Percentiles rank a stretch among this genome's conserved stretches.
Evolutionary conservation across 1,139 yeast genomes (phyloP).

Genomic region (Candida mesenterica): DNA sequence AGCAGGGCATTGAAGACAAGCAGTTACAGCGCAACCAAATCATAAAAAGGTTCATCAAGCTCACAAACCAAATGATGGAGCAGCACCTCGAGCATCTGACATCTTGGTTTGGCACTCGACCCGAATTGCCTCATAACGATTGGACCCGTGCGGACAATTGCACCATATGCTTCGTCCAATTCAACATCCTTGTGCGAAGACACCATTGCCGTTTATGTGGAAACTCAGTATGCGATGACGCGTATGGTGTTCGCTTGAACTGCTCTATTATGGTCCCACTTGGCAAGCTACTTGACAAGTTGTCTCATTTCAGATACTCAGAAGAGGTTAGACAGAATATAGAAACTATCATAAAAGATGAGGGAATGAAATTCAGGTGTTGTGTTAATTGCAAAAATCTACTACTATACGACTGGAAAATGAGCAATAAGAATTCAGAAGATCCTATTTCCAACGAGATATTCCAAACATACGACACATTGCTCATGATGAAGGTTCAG

Average conservation of each 20-base stretch:
- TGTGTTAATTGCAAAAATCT: slow-evolving; percentile 69
- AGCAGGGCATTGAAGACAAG: slow-evolving; percentile 35
- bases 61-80: slow-evolving; percentile 26
- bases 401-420: slow-evolving; percentile 56
- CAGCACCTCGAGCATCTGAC: slow-evolving; percentile 19
- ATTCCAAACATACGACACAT: slow-evolving; percentile 30
- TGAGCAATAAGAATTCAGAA: slow-evolving; percentile 32
- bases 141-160: slow-evolving; percentile 69
- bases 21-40: slow-evolving; percentile 55
- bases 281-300: slow-evolving; percentile 41
- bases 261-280: slow-evolving; percentile 79
- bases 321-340: slow-evolving; percentile 21
- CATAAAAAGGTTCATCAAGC: slow-evolving; percentile 60
- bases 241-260: slow-evolving; percentile 28
- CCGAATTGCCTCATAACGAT: slow-evolving; percentile 19
- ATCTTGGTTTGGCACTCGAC: slow-evolving; percentile 11
- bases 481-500: slow-evolving; percentile 34
- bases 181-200: slow-evolving; percentile 62
- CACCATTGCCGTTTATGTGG: slow-evolving; percentile 94
- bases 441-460: slow-evolving; percentile 14
- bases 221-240: slow-evolving; percentile 71
- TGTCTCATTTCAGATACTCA: slow-evolving; percentile 39
- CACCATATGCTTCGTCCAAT: slow-evolving; percentile 58
- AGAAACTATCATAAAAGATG: slow-evolving; percentile 14
- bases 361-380: slow-evolving; percentile 36